Base-by-base conservation (phyloP, 1,284 basidiomycete genomes). In the Melampsora americana region DNA sequence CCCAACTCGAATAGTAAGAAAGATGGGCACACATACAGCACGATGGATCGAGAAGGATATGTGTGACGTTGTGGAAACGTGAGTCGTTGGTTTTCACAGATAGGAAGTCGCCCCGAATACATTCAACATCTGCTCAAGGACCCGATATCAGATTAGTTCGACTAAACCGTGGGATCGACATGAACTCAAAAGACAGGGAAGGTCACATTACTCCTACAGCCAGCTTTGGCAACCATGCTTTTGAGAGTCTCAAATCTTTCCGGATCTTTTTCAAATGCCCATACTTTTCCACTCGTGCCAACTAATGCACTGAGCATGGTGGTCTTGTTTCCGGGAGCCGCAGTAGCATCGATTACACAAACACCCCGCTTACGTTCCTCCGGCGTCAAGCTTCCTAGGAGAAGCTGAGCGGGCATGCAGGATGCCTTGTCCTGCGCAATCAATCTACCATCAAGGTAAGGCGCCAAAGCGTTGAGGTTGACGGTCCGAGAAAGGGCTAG, bases 251-350 rank as follows among this genome's bases (percentile, higher is more conserved):
- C 85, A 83, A 90, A 97, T 5, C 94, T 87, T 68, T 87, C 87
- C 62, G 86, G 86, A 82, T 94, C 92, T 71, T 89, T 86, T 83
- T 96, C 94, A 80, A 95, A 94, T 0, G 94, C 94, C 79, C 72
- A 79, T 78, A 92, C 92, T 84, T 89, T 92, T 78, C 92, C 92
- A 80, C 86, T 86, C 79, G 89, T 90, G 20, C 85, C 82, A 90
- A 95, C 92, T 53, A 98, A 84, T 12, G 94, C 92, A 78, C 91
- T 91, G 16, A 99, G 84, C 83, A 96, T 92, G 5, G 92, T 92
- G 0, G 96, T 99, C 85, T 99, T 99, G 84, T 99, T 99, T 0
- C 96, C 96, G 0, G 95, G 96, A 0, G 96, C 95, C 60, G 95
- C 90, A 35, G 95, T 99, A 5, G 93, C 95, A 83, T 99, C 96